Evolutionary conservation across 2,329 filamentous ascomycete genomes (phyloP), one percentile per base, ranked within the genome.

Genomic region (Pseudomassariella vexata): DNA sequence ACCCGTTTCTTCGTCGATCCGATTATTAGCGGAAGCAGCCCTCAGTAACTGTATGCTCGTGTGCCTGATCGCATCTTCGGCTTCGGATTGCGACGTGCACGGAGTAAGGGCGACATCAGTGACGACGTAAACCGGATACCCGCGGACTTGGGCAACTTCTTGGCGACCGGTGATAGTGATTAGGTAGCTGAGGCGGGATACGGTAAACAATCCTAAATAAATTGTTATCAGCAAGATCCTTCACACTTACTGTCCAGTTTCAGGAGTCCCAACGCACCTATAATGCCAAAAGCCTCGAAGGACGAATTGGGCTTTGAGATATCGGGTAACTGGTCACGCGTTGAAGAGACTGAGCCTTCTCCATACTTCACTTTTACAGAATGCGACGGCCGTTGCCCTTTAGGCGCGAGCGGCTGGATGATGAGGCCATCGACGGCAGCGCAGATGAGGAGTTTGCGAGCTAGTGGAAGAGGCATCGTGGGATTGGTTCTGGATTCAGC

Each of bases 91-190:
- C 5, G 84, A 90, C 3, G 80, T 76, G 32, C 92, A 79, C 1
- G 92, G 92, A 5, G 94, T 94, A n/a, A 96, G 66, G 6, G 87
- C 82, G 19, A 96, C 85, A 46, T 94, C 86, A 25, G 84, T 92
- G 38, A 95, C 77, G 23, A 87, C 80, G 57, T 94, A 98, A 34
- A 96, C 68, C 0, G 89, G 82, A 34, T 76, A 80, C 5, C 86
- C 87, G 42, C 81, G 79, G 30, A 96, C 79, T 42, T 89, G 82
- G 3, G 92, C 92, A 30, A 96, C 88, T 56, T 94, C 85, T 49
- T 94, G 76, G 28, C 90, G 84, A 36, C 79, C 76, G 15, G 82
- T 88, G 48, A 98, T 94, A 9, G 86, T 82, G 36, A 98, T 75
- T 6, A 98, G 73, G 58, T 90, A 96, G 42, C 79, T 85, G 18